phyloP scores from a whole-genome alignment of 257 asterid species.

The Solanum tarijense region DNA sequence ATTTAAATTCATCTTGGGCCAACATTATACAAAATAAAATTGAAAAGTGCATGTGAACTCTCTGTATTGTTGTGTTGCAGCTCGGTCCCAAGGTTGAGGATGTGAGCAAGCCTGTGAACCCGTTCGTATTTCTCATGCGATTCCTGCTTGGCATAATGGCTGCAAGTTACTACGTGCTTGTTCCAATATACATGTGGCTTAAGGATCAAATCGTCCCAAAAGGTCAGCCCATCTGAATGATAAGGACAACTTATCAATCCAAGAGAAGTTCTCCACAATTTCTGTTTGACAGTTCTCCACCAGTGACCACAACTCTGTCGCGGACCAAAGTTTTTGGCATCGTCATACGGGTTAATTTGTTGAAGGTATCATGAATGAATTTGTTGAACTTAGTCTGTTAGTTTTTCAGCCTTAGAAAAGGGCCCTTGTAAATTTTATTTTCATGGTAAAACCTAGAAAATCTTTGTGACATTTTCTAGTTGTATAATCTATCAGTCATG shows the following conservation, averaged over 20 bases:
- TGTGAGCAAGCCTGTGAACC: constrained; percentile 28
- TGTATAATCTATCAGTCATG: background rate
- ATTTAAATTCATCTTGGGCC: background rate
- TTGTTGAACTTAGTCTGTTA: background rate
- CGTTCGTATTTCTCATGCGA: constrained; percentile 17
- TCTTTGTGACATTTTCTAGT: background rate
- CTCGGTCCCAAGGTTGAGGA: constrained; percentile 35
- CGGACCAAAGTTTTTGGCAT: background rate
- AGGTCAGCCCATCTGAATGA: constrained; percentile 23
- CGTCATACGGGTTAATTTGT: background rate
- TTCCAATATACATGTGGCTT: constrained; percentile 37
- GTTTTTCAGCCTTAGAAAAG: background rate
- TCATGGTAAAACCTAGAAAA: background rate
- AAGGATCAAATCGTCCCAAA: constrained; percentile 32
- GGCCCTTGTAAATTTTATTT: background rate
- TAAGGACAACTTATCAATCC: background rate
- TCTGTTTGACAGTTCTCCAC: background rate
- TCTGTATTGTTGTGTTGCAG: constrained; percentile 8
- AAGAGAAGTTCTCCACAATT: background rate
- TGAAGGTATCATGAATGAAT: background rate
- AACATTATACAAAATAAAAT: background rate
- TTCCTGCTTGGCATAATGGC: constrained; percentile 26
- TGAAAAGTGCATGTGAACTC: background rate
- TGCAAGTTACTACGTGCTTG: constrained; percentile 24
- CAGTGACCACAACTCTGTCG: background rate